Percentiles rank a stretch among this genome's conserved stretches.
These are phyloP conservation scores for Hymenoscyphus linearis DNA, from an alignment of 2,329 filamentous ascomycete genomes.

Conservation along the genomic window DNA sequence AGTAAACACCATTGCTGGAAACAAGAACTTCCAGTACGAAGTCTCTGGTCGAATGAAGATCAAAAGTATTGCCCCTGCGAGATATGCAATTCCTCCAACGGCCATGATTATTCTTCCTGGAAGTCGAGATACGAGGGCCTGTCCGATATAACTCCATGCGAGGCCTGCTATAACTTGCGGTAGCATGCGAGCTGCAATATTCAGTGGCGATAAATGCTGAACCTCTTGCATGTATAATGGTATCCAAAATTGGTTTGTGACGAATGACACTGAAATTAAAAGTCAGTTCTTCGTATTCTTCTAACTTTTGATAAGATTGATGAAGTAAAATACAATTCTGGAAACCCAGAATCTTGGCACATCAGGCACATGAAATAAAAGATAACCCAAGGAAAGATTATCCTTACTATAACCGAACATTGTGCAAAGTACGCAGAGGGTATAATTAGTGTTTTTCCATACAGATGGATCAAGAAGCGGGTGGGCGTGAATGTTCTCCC, in stretches of 20 bases:
- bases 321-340: not conserved
- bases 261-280: conserved; percentile 46
- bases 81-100: conserved; percentile 37
- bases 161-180: conserved; percentile 61
- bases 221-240: conserved; percentile 61
- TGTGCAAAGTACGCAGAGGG: conserved; percentile 42
- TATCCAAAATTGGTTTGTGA: conserved; percentile 56
- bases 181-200: conserved; percentile 56
- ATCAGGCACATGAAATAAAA: not conserved
- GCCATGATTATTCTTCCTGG: conserved; percentile 59
- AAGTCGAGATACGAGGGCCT: conserved; percentile 55
- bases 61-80: conserved; percentile 44
- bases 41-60: conserved; percentile 50
- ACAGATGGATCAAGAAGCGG: conserved; percentile 50
- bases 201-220: conserved; percentile 42
- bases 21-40: conserved; percentile 61
- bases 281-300: not conserved
- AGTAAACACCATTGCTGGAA: conserved; percentile 54
- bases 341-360: not conserved
- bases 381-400: not conserved
- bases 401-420: conserved; percentile 48
- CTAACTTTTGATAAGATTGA: too few species aligned
- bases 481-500: conserved; percentile 50
- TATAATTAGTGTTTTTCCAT: conserved; percentile 61
- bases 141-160: conserved; percentile 57